These are phyloP conservation scores for Diacronema lutheri DNA, from an alignment of 78 protist genomes.

Conservation along the genomic window DNA sequence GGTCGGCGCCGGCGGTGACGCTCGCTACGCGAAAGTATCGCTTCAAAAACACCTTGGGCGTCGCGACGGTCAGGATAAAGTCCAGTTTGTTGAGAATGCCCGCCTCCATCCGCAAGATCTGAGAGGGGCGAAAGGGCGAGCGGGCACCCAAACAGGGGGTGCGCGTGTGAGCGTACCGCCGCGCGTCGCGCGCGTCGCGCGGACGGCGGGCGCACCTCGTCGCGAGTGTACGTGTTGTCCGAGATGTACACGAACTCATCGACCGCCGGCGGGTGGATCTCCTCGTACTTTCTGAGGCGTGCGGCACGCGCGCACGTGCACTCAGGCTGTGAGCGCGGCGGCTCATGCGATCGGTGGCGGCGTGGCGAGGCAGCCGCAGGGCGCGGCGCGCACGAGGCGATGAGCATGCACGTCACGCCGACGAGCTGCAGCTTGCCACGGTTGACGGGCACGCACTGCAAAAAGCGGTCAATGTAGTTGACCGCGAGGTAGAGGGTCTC, in stretches of 20 bases:
- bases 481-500: conserved; percentile 59
- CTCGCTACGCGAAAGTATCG: conserved; percentile 5
- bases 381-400: conserved; percentile 45
- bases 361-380: background rate
- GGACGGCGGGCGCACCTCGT: conserved; percentile 21
- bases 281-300: conserved; percentile 64
- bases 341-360: too few species aligned
- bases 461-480: conserved; percentile 66
- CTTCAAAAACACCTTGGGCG: conserved; percentile 11
- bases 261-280: conserved; percentile 55
- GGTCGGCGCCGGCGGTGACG: background rate
- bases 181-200: too few species aligned
- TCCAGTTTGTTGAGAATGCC: conserved; percentile 28
- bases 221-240: conserved; percentile 57
- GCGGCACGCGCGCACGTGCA: too few species aligned
- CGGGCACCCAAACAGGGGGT: too few species aligned
- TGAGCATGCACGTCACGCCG: conserved; percentile 57
- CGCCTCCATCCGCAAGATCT: background rate
- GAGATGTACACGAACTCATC: conserved; percentile 62
- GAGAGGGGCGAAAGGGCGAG: background rate
- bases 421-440: conserved; percentile 67
- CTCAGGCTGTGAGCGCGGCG: too few species aligned
- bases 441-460: conserved; percentile 15
- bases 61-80: conserved; percentile 27
- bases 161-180: too few species aligned